Base-by-base conservation (phyloP, 768 basidiomycete genomes). In the Inosperma sp. region DNA sequence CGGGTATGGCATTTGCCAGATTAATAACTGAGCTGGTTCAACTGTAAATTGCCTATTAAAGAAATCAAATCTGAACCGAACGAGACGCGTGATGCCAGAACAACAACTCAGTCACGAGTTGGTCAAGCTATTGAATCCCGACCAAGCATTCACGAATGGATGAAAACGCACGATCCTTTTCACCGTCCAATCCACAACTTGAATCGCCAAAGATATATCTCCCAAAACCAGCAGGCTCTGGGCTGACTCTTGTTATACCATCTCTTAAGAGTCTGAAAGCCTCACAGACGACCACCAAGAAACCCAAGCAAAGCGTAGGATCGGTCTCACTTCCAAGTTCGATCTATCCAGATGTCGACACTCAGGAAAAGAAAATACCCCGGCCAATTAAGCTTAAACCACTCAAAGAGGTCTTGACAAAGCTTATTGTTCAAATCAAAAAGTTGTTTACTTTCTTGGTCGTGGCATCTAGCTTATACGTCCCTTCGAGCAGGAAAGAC, bases 331-430 rank as follows among this genome's bases (percentile, higher is more conserved):
- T 53, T 40, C 57, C 62, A 17, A 56, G 59, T 8, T 58, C 65
- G 16, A 48, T 53, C 22, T 62, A 51, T 35, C 59, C 61, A 22
- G 66, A 69, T 65, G 66, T 57, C 26, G 67, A 69, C 19, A 51
- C 59, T 22, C 64, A 68, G 52, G 73, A 75, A 59, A 76, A 74
- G 64, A 75, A 70, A 55, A 58, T 58, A 35, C 74, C 78, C 2
- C 67, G 86, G 23, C 84, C 84, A 13, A 57, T 82, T 54, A 90
- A 88, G 66, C 72, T 88, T 50, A 89, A 89, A 62, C 86, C 88
- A 4, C 71, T 91, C 57, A 87, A 82, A 60, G 88, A 88, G 66
- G 84, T 89, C 19, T 66, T 90, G 40, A 62, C 70, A 3, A 82
- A 81, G 64, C 71, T 90, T 16, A 81, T 90, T 39, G 59, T 65